Evolutionary conservation across 164 flowering plant genomes (phyloP).

Genomic region (Pachysandra terminalis): DNA sequence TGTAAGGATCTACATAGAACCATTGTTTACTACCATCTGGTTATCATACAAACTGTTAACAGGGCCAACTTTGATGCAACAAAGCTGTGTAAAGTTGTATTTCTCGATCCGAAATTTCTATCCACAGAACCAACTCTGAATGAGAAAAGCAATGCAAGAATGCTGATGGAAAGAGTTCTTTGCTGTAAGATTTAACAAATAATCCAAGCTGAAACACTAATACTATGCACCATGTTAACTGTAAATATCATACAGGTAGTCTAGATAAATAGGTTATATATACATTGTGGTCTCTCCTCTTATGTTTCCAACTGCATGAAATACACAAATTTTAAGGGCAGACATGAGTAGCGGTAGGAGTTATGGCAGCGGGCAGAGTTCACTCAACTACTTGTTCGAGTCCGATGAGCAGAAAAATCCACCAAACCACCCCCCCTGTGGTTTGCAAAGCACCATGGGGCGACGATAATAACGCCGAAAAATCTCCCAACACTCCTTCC

Average conservation of each 20-base stretch:
- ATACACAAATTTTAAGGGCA: background rate
- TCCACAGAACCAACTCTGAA: background rate
- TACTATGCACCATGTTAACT: too few relatives aligned
- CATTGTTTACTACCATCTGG: background rate
- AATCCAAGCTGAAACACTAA: too few relatives aligned
- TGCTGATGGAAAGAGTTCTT: background rate
- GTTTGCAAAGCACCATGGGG: constrained; percentile 21
- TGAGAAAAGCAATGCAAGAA: background rate
- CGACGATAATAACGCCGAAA: constrained; percentile 11
- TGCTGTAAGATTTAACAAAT: background rate
- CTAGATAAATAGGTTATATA: background rate
- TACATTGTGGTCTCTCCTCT: background rate
- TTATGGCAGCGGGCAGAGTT: constrained; percentile 36
- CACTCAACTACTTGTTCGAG: constrained; percentile 34
- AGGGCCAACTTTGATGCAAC: too few relatives aligned
- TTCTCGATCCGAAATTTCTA: background rate
- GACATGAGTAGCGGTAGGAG: constrained; percentile 31
- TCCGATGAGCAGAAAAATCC: constrained; percentile 16
- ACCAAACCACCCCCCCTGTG: constrained; percentile 8
- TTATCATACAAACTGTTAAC: too few relatives aligned
- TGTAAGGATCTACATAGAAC: background rate
- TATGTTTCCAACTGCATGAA: background rate
- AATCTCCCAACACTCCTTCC: constrained; percentile 9
- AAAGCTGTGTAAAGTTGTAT: too few relatives aligned
- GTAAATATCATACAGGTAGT: too few relatives aligned